Percentiles rank a stretch among this genome's conserved stretches.
Conservation (phyloP, 164 flowering plant genomes). For the Akebia trifoliata region DNA sequence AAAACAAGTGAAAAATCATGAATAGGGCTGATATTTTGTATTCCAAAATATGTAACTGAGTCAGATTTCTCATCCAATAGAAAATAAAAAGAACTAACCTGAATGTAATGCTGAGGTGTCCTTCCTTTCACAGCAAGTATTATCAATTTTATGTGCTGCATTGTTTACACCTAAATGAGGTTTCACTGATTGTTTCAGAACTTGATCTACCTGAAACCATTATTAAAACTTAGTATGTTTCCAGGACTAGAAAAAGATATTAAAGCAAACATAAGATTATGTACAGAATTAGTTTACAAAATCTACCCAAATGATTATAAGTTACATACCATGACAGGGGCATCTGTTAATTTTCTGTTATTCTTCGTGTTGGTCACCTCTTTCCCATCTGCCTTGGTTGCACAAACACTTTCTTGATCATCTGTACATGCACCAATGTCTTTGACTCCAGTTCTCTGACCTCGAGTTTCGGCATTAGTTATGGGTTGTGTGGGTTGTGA, state of each 20-base stretch:
- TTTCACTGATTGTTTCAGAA: slow-evolving; percentile 17
- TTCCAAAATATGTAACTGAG: not conserved
- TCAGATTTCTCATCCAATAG: not conserved
- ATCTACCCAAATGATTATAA: slow-evolving; percentile 1
- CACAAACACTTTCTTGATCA: slow-evolving; percentile 12
- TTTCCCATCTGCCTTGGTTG: slow-evolving; percentile 17
- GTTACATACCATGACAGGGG: slow-evolving; percentile 29
- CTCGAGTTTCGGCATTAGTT: slow-evolving; percentile 15
- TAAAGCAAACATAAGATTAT: not conserved
- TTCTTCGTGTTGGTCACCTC: slow-evolving; percentile 8
- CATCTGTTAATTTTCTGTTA: slow-evolving; percentile 19
- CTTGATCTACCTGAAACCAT: slow-evolving; percentile 33
- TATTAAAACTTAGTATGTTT: not conserved
- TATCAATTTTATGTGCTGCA: slow-evolving; percentile 7
- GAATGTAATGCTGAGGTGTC: slow-evolving; percentile 21
- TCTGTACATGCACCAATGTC: slow-evolving; percentile 14
- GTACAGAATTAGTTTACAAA: not conserved
- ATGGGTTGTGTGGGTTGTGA: slow-evolving; percentile 30
- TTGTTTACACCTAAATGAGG: slow-evolving; percentile 11
- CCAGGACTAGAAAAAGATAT: not conserved
- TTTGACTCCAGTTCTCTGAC: slow-evolving; percentile 36
- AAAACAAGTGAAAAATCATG: not conserved
- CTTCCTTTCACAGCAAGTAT: slow-evolving; percentile 17
- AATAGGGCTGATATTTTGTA: too few relatives aligned
- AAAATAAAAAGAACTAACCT: slow-evolving; percentile 29